Conservation (phyloP, 2,329 filamentous ascomycete genomes). For the Sporothrix variecibatus region DNA sequence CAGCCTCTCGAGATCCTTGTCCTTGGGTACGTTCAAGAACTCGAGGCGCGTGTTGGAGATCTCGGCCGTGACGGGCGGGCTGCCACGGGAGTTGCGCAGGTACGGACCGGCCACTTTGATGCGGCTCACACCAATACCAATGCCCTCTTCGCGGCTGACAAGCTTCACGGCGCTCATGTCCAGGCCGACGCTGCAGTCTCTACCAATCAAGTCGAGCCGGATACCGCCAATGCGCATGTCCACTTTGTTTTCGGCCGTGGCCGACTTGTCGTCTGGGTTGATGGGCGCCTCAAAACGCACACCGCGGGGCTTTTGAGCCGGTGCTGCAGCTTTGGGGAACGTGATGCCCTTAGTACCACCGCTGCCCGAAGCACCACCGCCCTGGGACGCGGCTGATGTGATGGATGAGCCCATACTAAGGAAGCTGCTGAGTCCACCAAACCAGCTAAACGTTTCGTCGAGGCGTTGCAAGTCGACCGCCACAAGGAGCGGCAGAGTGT, state of each 20-base stretch:
- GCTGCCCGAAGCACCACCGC: constrained; percentile 37
- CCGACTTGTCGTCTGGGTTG: constrained; percentile 51
- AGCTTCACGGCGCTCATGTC: constrained; percentile 82
- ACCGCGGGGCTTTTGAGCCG: constrained; percentile 51
- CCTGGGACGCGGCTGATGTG: constrained; percentile 65
- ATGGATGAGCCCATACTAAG: constrained; percentile 86
- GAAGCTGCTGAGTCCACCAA: constrained; percentile 89
- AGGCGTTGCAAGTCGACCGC: constrained; percentile 76
- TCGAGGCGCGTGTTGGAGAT: constrained; percentile 69
- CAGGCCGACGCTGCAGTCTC: constrained; percentile 71
- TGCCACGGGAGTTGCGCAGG: constrained; percentile 51
- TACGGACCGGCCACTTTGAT: constrained; percentile 75
- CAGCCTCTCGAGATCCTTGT: constrained; percentile 78
- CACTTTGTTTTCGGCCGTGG: constrained; percentile 62
- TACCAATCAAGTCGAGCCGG: constrained; percentile 73
- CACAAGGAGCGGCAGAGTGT: constrained; percentile 75
- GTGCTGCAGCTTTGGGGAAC: constrained; percentile 38
- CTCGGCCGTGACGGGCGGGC: constrained; percentile 63
- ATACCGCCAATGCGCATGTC: constrained; percentile 77
- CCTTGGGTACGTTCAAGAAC: constrained; percentile 71
- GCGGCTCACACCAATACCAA: constrained; percentile 73
- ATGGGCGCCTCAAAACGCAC: constrained; percentile 57
- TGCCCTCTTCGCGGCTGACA: constrained; percentile 70
- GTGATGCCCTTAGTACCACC: neutral
- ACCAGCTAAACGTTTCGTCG: constrained; percentile 84